These are phyloP conservation scores for Cystoderma amianthinum DNA, from an alignment of 768 basidiomycete genomes.

Conservation along the genomic window DNA sequence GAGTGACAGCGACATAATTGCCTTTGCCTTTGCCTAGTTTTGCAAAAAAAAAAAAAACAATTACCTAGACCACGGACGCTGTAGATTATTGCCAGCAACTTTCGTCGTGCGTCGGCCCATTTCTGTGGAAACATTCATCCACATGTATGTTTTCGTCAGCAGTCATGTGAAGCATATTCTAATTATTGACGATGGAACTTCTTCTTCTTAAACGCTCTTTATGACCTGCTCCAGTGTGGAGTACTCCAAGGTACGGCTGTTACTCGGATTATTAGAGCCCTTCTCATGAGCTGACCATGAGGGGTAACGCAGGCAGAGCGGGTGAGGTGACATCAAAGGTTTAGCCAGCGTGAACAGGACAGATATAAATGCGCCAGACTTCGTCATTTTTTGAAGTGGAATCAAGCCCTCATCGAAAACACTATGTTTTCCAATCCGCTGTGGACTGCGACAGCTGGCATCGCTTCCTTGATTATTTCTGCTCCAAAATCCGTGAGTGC, in stretches of 20 bases:
- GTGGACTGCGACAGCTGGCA: conserved; percentile 12
- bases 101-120: too few relatives aligned
- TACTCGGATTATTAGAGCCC: conserved; percentile 10
- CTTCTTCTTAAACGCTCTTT: conserved; percentile 7
- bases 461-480: conserved; percentile 7
- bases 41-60: too few relatives aligned
- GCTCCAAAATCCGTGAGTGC: conserved; percentile 10
- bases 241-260: conserved; percentile 6
- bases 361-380: not conserved
- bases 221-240: not conserved
- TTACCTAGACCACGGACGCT: too few relatives aligned
- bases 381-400: too few relatives aligned
- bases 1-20: too few relatives aligned
- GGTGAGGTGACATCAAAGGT: not conserved
- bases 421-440: conserved; percentile 14
- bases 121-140: not conserved
- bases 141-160: not conserved
- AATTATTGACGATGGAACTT: conserved; percentile 9
- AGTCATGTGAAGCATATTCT: conserved; percentile 10
- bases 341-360: not conserved
- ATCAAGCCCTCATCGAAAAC: too few relatives aligned
- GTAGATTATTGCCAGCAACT: too few relatives aligned
- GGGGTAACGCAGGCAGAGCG: not conserved
- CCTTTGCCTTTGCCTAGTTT: too few relatives aligned
- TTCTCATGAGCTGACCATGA: conserved; percentile 4